Conservation (phyloP, 345 rosid genomes). For the Turritis glabra region DNA sequence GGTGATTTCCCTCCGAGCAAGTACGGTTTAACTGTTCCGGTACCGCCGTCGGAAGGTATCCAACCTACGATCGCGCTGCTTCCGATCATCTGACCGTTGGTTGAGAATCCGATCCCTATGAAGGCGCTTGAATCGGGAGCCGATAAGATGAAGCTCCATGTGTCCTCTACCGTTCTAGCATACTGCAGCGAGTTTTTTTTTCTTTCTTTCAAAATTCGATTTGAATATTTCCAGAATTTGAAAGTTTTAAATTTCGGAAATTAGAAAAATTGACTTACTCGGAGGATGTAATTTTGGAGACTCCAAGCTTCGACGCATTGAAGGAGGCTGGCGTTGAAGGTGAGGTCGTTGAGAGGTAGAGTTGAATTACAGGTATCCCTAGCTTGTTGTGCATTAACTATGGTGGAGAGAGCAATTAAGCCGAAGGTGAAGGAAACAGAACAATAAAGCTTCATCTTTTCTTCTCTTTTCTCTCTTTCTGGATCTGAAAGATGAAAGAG, state of each 20-base stretch:
- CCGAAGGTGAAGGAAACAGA: constrained; percentile 23
- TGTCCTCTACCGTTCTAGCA: constrained; percentile 31
- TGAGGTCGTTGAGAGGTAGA: constrained; percentile 40
- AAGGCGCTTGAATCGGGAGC: constrained; percentile 48
- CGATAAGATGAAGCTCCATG: constrained; percentile 86
- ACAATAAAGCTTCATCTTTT: constrained; percentile 30
- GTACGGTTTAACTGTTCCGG: constrained; percentile 47
- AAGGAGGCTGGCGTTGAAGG: constrained; percentile 50
- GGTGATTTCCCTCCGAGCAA: constrained; percentile 48
- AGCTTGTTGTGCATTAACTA: constrained; percentile 32
- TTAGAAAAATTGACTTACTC: constrained; percentile 52
- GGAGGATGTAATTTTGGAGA: constrained; percentile 48
- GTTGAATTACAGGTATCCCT: constrained; percentile 49
- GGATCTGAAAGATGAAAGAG: constrained; percentile 18
- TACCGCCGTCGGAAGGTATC: constrained; percentile 43
- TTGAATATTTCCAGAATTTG: too few species aligned
- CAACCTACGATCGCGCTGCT: constrained; percentile 85
- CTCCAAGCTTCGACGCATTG: constrained; percentile 58
- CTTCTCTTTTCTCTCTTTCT: constrained; percentile 1
- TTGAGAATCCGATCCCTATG: constrained; percentile 77
- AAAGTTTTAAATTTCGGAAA: neutral
- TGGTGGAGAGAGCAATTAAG: constrained; percentile 20
- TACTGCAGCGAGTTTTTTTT: constrained; percentile 44
- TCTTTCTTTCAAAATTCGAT: neutral
- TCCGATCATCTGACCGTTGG: constrained; percentile 60